Conservation (phyloP, 306 rosid species). For the Amphicarpaea edgeworthii region DNA sequence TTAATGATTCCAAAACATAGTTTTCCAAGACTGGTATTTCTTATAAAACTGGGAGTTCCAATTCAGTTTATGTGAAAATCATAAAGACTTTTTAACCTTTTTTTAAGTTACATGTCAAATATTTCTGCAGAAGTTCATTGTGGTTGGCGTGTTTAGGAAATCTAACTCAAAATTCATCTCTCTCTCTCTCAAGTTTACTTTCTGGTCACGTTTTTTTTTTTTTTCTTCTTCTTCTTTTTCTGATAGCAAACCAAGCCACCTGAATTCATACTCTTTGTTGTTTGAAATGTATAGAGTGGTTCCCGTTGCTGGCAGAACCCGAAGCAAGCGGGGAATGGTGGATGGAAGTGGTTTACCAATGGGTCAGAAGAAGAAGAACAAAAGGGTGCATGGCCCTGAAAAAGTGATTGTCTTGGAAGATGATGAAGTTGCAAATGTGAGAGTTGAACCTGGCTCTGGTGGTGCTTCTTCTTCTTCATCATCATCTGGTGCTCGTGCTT, state of each 20-base stretch:
- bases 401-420: neutral
- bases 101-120: too few species aligned
- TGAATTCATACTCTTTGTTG: too few species aligned
- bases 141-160: neutral
- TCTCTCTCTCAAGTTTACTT: neutral
- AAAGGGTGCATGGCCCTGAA: neutral
- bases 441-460: neutral
- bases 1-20: neutral
- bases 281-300: neutral
- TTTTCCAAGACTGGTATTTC: neutral
- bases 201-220: neutral
- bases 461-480: neutral
- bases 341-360: neutral
- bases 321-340: neutral
- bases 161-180: neutral
- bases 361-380: neutral
- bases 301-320: slow-evolving; percentile 7
- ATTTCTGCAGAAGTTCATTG: too few species aligned
- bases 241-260: too few species aligned
- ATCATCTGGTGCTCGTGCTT: neutral
- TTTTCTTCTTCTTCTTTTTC: neutral
- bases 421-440: neutral
- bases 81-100: neutral
- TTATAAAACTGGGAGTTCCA: too few species aligned
- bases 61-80: too few species aligned